Evolutionary conservation across 257 asterid genomes (phyloP).

Genomic region (Salvia miltiorrhiza): DNA sequence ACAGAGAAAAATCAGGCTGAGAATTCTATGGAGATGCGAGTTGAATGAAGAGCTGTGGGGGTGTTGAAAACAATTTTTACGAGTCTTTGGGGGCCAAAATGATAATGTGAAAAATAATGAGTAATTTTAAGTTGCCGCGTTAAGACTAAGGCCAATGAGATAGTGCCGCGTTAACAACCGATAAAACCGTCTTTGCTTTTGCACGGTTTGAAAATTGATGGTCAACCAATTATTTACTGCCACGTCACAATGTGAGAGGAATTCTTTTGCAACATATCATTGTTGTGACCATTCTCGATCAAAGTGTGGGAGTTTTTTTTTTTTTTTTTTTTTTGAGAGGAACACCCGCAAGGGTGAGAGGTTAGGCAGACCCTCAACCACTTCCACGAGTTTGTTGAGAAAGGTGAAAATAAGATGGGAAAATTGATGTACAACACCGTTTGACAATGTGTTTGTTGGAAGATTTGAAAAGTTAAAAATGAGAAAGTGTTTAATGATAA

Average conservation of each 20-base stretch:
- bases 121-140: slow-evolving; percentile 11
- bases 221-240: slow-evolving; percentile 7
- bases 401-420: too few species aligned
- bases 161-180: neutral
- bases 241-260: neutral
- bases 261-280: neutral
- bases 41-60: neutral
- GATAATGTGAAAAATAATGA: neutral
- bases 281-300: too few species aligned
- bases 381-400: too few species aligned
- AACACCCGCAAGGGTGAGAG: too few species aligned
- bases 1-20: slow-evolving; percentile 4
- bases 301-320: too few species aligned
- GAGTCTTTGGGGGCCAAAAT: slow-evolving; percentile 10
- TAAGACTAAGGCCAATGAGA: too few species aligned
- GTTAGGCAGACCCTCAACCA: too few species aligned
- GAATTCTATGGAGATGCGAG: slow-evolving; percentile 12
- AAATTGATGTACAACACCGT: too few species aligned
- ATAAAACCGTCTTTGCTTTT: neutral
- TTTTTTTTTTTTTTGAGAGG: too few species aligned
- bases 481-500: too few species aligned
- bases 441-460: too few species aligned
- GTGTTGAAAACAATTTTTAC: neutral
- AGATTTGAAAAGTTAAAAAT: too few species aligned
- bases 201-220: neutral